Conservation (phyloP, 1,284 basidiomycete genomes). For the Naganishia albida region DNA sequence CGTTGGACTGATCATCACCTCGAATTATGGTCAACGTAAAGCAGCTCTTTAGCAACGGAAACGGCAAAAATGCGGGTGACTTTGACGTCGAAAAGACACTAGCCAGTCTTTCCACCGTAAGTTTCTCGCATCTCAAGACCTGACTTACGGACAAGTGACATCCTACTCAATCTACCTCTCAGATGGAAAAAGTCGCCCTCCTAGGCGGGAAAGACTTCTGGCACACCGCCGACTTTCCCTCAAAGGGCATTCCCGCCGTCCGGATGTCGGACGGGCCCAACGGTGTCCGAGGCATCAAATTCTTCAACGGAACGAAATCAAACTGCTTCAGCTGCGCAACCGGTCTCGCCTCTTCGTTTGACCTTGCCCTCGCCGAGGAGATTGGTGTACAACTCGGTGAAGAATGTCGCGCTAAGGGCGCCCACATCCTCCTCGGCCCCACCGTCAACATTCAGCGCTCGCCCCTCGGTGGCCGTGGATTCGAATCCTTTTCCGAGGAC, state of each 20-base stretch:
- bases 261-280: slow-evolving; percentile 49
- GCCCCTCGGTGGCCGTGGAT: slow-evolving; percentile 68
- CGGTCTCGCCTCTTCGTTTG: slow-evolving; percentile 41
- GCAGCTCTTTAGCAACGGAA: slow-evolving; percentile 14
- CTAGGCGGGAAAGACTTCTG: slow-evolving; percentile 63
- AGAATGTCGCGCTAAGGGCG: slow-evolving; percentile 69
- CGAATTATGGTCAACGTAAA: slow-evolving; percentile 13
- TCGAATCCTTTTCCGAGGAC: slow-evolving; percentile 73
- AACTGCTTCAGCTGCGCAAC: slow-evolving; percentile 40
- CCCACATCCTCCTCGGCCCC: slow-evolving; percentile 68
- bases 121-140: background rate
- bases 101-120: slow-evolving; percentile 27
- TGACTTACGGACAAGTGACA: background rate
- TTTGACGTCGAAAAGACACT: slow-evolving; percentile 34
- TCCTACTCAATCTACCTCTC: background rate
- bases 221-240: slow-evolving; percentile 64
- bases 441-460: slow-evolving; percentile 78
- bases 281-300: slow-evolving; percentile 64
- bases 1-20: no score
- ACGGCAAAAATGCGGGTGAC: slow-evolving; percentile 11
- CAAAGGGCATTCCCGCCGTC: slow-evolving; percentile 62
- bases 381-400: slow-evolving; percentile 65
- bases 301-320: slow-evolving; percentile 38
- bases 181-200: slow-evolving; percentile 65
- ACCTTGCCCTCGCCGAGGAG: slow-evolving; percentile 61